Evolutionary conservation across 75 land plant genomes (phyloP), one percentile per base, ranked within the genome.

Genomic region (Azolla pinnata): DNA sequence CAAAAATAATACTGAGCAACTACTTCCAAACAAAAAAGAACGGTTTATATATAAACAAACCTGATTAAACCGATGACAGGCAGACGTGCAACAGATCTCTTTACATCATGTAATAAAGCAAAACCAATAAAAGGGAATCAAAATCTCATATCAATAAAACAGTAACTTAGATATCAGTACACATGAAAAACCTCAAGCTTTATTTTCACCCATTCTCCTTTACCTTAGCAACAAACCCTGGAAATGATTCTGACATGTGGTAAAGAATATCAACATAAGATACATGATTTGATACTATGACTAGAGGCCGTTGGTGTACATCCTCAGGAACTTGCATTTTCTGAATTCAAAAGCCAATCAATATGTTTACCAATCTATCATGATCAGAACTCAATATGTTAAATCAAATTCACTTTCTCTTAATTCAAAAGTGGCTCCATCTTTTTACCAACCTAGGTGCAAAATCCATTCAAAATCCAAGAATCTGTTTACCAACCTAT

Each of bases 221-320:
- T 63, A 93, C 98, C 90, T 89, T 89, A 21, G 98, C 96, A 62
- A 93, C 98, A 80, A 95, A 95, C 77, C 99, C 90, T 35, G 99
- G 97, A 74, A 95, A 95, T 12, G 88, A 86, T 21, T 81, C 77
- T 29, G 99, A 95, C 99, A 95, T 90, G 75, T 90, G 91, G 72
- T 90, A 95, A 48, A 95, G 66, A 28, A 95, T 84, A 72, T 95
- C 99, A 62, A 95, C 28, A 60, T 95, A 86, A 4, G 99, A 95
- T 33, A 90, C 80, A 52, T 95, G 99, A 62, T 95, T 95, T 7
- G 91, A 90, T 25, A 95, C 74, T 17, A 95, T 86, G 17, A 73
- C 96, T n/a, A n/a, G n/a, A n/a, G n/a, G n/a, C n/a, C n/a, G n/a
- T n/a, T n/a, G n/a, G n/a, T n/a, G n/a, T n/a, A n/a, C n/a, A n/a